Evolutionary conservation across 345 rosid genomes (phyloP).

Genomic region (Moricandia arvensis): DNA sequence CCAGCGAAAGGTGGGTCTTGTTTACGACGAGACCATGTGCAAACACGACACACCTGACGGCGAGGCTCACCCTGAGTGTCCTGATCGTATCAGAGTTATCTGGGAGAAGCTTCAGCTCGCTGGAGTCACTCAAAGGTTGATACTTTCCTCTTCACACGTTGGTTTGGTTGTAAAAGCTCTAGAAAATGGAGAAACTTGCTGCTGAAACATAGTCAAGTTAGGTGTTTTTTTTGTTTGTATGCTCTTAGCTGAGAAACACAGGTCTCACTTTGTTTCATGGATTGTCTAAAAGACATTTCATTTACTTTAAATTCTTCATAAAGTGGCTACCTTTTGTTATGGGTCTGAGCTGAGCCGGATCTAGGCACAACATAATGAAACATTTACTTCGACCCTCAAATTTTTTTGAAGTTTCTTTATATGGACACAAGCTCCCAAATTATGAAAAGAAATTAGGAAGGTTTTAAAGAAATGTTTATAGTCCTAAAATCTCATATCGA

Average conservation of each 20-base stretch:
- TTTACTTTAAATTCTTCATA: neutral
- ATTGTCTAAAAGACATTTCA: neutral
- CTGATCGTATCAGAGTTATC: constrained; percentile 66
- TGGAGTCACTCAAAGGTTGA: constrained; percentile 61
- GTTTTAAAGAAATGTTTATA: too few species aligned
- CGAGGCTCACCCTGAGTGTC: constrained; percentile 71
- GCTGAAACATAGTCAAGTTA: constrained; percentile 8
- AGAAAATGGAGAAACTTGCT: constrained; percentile 6
- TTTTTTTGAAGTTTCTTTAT: too few species aligned
- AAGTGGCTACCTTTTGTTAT: constrained; percentile 5
- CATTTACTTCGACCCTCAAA: too few species aligned
- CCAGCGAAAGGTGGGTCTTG: constrained; percentile 59
- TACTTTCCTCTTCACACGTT: neutral
- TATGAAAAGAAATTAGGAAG: too few species aligned
- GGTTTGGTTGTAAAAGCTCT: constrained; percentile 9
- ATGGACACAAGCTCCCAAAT: too few species aligned
- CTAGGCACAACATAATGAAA: too few species aligned
- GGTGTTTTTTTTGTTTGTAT: neutral
- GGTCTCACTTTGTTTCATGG: neutral
- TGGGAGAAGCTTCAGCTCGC: constrained; percentile 71
- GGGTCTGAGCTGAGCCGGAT: too few species aligned
- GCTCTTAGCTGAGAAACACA: neutral
- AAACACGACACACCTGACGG: constrained; percentile 67
- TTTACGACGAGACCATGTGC: constrained; percentile 87
- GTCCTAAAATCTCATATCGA: too few species aligned